Conservation (phyloP, 1,284 basidiomycete genomes). For the Cutaneotrichosporon mucoides region DNA sequence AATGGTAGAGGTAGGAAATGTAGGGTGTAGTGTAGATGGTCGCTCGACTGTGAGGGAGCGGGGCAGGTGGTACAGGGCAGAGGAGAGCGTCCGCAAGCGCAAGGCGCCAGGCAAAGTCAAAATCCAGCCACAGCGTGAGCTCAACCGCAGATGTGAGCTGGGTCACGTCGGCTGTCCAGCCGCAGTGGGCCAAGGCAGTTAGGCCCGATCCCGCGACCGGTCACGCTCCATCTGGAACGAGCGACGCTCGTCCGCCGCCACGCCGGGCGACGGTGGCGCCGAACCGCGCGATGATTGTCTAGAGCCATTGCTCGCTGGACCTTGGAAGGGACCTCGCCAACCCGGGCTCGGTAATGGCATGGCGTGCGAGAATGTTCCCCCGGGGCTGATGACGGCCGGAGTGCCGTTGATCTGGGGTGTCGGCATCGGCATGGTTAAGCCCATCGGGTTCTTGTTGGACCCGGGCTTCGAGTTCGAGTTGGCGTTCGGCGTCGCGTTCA, state of each 20-base stretch:
- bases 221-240: constrained; percentile 39
- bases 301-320: constrained; percentile 39
- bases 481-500: not conserved
- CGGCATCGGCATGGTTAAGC: constrained; percentile 10
- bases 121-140: not conserved
- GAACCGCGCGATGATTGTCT: constrained; percentile 47
- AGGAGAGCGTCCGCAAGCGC: not conserved
- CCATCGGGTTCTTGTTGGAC: not conserved
- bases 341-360: constrained; percentile 19
- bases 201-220: constrained; percentile 33
- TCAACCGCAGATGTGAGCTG: too few species aligned
- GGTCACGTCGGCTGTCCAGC: not conserved
- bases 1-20: too few species aligned
- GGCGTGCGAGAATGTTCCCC: not conserved
- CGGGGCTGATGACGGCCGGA: not conserved
- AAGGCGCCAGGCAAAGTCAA: not conserved
- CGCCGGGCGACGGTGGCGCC: constrained; percentile 38
- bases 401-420: constrained; percentile 15
- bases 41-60: too few species aligned
- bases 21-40: too few species aligned
- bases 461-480: not conserved
- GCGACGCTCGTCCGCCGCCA: constrained; percentile 23
- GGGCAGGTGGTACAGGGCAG: too few species aligned
- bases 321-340: constrained; percentile 41
- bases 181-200: constrained; percentile 1